Conservation (phyloP, 2,329 filamentous ascomycete genomes). For the Monilinia aucupariae region DNA sequence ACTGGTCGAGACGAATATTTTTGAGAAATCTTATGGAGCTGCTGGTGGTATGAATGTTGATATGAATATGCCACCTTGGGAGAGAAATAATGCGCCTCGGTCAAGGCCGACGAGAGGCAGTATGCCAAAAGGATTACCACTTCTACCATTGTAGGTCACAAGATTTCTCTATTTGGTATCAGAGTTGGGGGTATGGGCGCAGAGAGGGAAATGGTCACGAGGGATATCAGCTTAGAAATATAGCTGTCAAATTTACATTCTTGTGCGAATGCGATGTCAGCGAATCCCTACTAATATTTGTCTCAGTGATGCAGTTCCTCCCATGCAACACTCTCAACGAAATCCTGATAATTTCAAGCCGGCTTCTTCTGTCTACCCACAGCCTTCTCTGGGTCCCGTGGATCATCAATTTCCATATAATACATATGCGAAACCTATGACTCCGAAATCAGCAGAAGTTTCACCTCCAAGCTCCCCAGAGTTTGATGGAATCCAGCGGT, state of each 20-base stretch:
- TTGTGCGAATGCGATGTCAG: conserved; percentile 14
- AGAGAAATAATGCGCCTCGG: conserved; percentile 24
- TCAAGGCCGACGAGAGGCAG: conserved; percentile 29
- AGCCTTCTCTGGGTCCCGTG: conserved; percentile 41
- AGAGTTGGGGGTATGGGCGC: background rate
- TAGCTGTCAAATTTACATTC: conserved; percentile 17
- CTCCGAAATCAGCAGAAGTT: conserved; percentile 33
- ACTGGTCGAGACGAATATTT: conserved; percentile 41
- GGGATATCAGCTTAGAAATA: conserved; percentile 22
- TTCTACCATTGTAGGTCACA: conserved; percentile 26
- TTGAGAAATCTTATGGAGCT: conserved; percentile 40
- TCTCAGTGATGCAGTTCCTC: conserved; percentile 23
- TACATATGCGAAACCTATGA: conserved; percentile 33
- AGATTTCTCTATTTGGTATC: background rate
- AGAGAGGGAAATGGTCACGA: background rate
- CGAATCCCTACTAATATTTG: conserved; percentile 21
- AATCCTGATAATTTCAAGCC: conserved; percentile 39
- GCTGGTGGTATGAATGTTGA: conserved; percentile 33
- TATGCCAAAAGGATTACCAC: conserved; percentile 21
- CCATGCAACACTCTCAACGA: conserved; percentile 25
- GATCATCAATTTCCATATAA: conserved; percentile 23
- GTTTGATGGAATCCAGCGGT: conserved; percentile 24
- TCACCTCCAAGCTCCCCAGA: conserved; percentile 43
- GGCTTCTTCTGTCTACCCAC: conserved; percentile 58
- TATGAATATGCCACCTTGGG: conserved; percentile 24